These are phyloP conservation scores for Leccinum griseonigrum DNA, from an alignment of 1,284 basidiomycete genomes.

Conservation along the genomic window DNA sequence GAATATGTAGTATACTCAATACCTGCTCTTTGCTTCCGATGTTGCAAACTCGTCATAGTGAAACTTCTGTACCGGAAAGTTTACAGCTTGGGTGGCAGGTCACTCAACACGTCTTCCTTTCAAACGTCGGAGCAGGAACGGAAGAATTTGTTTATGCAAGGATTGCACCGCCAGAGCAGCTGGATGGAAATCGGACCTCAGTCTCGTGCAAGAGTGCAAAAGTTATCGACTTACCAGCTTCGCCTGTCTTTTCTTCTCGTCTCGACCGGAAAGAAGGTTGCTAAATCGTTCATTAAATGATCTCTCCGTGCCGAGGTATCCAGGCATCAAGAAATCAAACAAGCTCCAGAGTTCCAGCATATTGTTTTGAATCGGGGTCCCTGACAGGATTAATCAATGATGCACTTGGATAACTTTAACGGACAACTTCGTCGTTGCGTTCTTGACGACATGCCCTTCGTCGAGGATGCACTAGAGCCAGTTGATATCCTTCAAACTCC, in stretches of 20 bases:
- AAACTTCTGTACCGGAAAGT: constrained; percentile 88
- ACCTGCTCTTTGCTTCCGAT: constrained; percentile 66
- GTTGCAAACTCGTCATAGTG: constrained; percentile 94
- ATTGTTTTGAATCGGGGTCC: constrained; percentile 99
- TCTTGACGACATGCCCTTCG: constrained; percentile 99
- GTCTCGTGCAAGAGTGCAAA: constrained; percentile 1
- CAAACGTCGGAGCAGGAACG: constrained; percentile 92
- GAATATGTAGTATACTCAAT: constrained; percentile 50
- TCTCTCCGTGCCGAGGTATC: constrained; percentile 94
- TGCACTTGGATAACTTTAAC: constrained; percentile 91
- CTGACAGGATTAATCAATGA: constrained; percentile 94
- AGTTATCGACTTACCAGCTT: constrained; percentile 70
- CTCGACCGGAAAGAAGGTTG: constrained; percentile 92
- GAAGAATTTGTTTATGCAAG: constrained; percentile 98
- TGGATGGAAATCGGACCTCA: constrained; percentile 29
- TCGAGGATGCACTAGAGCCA: constrained; percentile 99
- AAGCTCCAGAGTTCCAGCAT: constrained; percentile 98
- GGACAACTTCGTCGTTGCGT: constrained; percentile 96
- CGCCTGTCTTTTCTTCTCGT: constrained; percentile 93
- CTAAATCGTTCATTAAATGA: constrained; percentile 96
- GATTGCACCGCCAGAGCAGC: constrained; percentile 94
- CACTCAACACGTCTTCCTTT: constrained; percentile 96
- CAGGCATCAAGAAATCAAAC: constrained; percentile 99
- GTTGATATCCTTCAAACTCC: constrained; percentile 67
- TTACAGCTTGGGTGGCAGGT: constrained; percentile 98